phyloP scores from a whole-genome alignment of 352 stramenopile genomes.

The Aphanomyces invadans region DNA sequence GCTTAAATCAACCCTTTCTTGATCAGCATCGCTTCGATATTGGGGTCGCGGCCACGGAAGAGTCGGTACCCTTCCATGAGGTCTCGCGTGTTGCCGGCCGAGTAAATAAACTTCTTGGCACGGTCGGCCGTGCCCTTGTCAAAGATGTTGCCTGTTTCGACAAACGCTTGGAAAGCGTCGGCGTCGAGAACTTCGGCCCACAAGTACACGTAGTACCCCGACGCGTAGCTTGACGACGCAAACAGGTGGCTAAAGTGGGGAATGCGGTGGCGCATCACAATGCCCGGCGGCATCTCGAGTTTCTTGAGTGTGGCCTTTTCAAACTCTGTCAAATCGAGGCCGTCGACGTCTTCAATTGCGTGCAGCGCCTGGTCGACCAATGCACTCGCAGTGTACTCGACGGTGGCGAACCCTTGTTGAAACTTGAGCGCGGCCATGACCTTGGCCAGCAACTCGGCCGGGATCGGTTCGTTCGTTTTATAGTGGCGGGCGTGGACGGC shows the following conservation, averaged over 20 bases:
- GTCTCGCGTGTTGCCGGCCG: conserved; percentile 43
- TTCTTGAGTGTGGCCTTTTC: conserved; percentile 44
- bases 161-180: conserved; percentile 54
- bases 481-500: conserved; percentile 47
- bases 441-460: conserved; percentile 41
- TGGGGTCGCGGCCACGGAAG: conserved; percentile 50
- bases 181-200: conserved; percentile 56
- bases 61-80: conserved; percentile 45
- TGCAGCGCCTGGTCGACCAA: conserved; percentile 54
- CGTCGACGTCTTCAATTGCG: conserved; percentile 34
- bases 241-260: conserved; percentile 60
- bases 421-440: conserved; percentile 45
- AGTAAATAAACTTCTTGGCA: conserved; percentile 49
- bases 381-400: conserved; percentile 58
- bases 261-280: conserved; percentile 56
- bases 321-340: conserved; percentile 47
- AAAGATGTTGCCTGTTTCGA: conserved; percentile 50
- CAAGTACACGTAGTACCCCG: conserved; percentile 53
- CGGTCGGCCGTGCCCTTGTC: conserved; percentile 35
- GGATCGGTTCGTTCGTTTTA: conserved; percentile 43
- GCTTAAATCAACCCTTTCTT: conserved; percentile 42
- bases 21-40: conserved; percentile 53
- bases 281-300: conserved; percentile 47
- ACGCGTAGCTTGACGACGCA: conserved; percentile 35
- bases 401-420: conserved; percentile 47